Evolutionary conservation across 495 filamentous ascomycete genomes (phyloP).

Genomic region (Daldinia loculata): DNA sequence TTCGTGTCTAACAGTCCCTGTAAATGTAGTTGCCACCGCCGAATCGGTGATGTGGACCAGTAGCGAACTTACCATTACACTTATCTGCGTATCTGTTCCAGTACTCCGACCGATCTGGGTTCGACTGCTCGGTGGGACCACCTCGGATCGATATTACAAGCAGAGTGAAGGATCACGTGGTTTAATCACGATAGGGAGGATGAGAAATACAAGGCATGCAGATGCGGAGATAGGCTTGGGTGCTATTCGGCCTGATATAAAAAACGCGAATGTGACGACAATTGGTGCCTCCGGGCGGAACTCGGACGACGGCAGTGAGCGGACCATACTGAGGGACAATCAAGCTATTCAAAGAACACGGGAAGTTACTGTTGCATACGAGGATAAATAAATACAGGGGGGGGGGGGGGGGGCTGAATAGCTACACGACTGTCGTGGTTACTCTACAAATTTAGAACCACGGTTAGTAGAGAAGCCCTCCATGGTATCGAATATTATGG

Average conservation of each 20-base stretch:
- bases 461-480: neutral
- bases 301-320: slow-evolving; percentile 12
- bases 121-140: slow-evolving; percentile 1
- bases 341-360: slow-evolving; percentile 16
- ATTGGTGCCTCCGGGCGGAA: slow-evolving; percentile 1
- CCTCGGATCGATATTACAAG: slow-evolving; percentile 11
- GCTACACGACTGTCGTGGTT: neutral
- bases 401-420: neutral
- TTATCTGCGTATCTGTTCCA: slow-evolving; percentile 42
- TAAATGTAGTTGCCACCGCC: slow-evolving; percentile 12
- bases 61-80: slow-evolving; percentile 43
- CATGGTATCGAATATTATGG: neutral
- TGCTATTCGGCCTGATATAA: slow-evolving; percentile 19
- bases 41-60: slow-evolving; percentile 26
- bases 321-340: slow-evolving; percentile 10
- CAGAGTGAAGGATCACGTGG: slow-evolving; percentile 11
- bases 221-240: slow-evolving; percentile 16
- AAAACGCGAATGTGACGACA: slow-evolving; percentile 4
- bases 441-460: neutral
- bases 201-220: neutral
- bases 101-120: slow-evolving; percentile 33
- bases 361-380: slow-evolving; percentile 23
- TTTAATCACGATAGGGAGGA: slow-evolving; percentile 21
- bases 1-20: neutral
- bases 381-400: slow-evolving; percentile 1